Conservation (phyloP, 129 eudicot species). For the Pulicaria dysenterica region DNA sequence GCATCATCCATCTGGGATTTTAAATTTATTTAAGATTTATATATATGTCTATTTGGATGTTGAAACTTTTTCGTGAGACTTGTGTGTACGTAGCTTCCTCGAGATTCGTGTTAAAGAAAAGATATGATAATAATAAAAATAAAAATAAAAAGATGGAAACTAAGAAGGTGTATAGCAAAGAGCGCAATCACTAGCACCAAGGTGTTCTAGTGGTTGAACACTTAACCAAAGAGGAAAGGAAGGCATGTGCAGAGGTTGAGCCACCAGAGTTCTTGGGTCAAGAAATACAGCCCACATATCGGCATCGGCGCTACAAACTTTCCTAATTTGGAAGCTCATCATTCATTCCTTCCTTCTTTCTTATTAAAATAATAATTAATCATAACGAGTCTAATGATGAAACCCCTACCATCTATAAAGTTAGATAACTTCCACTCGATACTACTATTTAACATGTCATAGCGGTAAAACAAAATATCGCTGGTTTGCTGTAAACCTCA, state of each 20-base stretch:
- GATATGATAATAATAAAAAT: background rate
- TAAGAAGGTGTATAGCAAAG: background rate
- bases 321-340: conserved; percentile 52
- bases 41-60: background rate
- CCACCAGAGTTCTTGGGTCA: conserved; percentile 35
- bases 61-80: conserved; percentile 13
- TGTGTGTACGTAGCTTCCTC: conserved; percentile 41
- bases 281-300: conserved; percentile 28
- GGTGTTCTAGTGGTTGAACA: conserved; percentile 12
- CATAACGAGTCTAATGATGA: conserved; percentile 41
- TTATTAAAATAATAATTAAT: conserved; percentile 4
- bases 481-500: too few relatives aligned
- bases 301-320: conserved; percentile 35
- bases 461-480: too few relatives aligned
- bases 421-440: background rate
- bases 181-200: conserved; percentile 48
- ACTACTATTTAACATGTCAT: too few relatives aligned
- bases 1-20: conserved; percentile 31
- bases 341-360: too few relatives aligned
- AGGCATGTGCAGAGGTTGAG: conserved; percentile 49
- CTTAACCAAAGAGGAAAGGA: conserved; percentile 20
- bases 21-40: background rate
- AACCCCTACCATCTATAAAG: conserved; percentile 45
- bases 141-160: too few relatives aligned
- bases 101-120: conserved; percentile 64